Conservation (phyloP, 2,329 filamentous ascomycete species). For the Alternaria triticimaculans region DNA sequence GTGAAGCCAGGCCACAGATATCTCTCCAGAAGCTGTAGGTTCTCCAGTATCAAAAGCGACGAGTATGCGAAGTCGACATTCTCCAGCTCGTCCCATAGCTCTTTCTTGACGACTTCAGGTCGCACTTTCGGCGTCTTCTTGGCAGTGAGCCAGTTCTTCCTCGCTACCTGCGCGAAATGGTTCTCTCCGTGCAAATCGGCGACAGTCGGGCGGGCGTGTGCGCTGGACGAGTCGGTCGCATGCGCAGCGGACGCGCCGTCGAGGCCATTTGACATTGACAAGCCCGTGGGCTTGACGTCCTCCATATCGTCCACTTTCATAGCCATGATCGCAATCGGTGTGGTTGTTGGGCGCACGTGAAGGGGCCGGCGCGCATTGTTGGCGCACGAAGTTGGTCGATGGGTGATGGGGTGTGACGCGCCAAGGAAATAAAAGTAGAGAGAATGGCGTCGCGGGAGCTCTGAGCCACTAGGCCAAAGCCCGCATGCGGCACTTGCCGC, state of each 20-base stretch:
- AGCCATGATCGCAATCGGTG: conserved; percentile 10
- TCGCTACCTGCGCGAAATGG: conserved; percentile 72
- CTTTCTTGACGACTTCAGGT: conserved; percentile 79
- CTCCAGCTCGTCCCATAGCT: conserved; percentile 89
- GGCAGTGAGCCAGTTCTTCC: conserved; percentile 81
- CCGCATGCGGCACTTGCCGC: conserved; percentile 26
- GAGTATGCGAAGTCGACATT: conserved; percentile 78
- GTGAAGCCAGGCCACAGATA: conserved; percentile 95
- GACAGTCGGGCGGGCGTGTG: conserved; percentile 65
- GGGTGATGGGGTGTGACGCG: conserved; percentile 24
- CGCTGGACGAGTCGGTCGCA: conserved; percentile 25
- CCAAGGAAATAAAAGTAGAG: conserved; percentile 39
- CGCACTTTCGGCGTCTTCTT: conserved; percentile 72
- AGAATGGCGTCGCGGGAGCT: conserved; percentile 19
- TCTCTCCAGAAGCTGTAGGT: conserved; percentile 85
- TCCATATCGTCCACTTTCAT: conserved; percentile 32
- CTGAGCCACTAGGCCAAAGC: conserved; percentile 1
- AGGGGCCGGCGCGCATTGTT: conserved; percentile 36
- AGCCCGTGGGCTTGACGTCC: conserved; percentile 24
- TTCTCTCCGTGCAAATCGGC: conserved; percentile 74
- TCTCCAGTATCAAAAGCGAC: conserved; percentile 83
- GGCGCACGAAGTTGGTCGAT: conserved; percentile 24
- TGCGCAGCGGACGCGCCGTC: conserved; percentile 30
- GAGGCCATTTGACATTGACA: conserved; percentile 12
- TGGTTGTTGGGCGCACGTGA: conserved; percentile 16